phyloP scores from a whole-genome alignment of 1,284 basidiomycete species.

The Malassezia furfur region DNA sequence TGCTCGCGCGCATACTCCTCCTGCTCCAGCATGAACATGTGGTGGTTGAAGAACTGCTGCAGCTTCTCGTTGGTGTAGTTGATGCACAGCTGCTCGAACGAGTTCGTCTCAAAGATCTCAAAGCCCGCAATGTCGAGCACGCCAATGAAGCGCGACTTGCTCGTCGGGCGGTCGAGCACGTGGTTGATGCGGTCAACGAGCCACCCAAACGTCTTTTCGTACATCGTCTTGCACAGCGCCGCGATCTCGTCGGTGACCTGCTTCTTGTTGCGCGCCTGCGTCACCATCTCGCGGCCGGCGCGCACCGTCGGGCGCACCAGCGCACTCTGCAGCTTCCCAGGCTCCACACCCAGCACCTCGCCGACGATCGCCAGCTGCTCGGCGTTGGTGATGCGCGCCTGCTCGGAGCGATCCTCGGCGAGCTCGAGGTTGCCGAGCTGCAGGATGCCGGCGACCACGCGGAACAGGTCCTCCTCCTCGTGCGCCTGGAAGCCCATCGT shows the following conservation, averaged over 20 bases:
- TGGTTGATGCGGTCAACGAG: conserved; percentile 92
- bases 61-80: conserved; percentile 76
- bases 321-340: conserved; percentile 77
- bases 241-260: conserved; percentile 89
- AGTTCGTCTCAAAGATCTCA: conserved; percentile 64
- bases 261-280: conserved; percentile 77
- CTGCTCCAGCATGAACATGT: conserved; percentile 99
- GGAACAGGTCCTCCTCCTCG: conserved; percentile 87
- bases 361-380: conserved; percentile 66
- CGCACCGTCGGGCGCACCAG: conserved; percentile 61
- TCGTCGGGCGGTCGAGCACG: conserved; percentile 75
- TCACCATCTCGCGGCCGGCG: conserved; percentile 93
- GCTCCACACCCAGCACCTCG: conserved; percentile 82
- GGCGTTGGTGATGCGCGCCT: conserved; percentile 62
- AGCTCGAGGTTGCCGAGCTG: conserved; percentile 91
- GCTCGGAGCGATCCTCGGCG: conserved; percentile 70
- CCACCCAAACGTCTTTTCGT: conserved; percentile 89
- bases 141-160: conserved; percentile 92
- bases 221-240: conserved; percentile 86
- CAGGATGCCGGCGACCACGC: conserved; percentile 82
- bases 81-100: conserved; percentile 94
- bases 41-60: conserved; percentile 64
- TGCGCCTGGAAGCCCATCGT: conserved; percentile 72
- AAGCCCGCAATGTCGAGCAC: conserved; percentile 99
- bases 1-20: conserved; percentile 95